These are phyloP conservation scores for Pascua sp. DNA, from an alignment of 1,284 basidiomycete species.

Conservation along the genomic window DNA sequence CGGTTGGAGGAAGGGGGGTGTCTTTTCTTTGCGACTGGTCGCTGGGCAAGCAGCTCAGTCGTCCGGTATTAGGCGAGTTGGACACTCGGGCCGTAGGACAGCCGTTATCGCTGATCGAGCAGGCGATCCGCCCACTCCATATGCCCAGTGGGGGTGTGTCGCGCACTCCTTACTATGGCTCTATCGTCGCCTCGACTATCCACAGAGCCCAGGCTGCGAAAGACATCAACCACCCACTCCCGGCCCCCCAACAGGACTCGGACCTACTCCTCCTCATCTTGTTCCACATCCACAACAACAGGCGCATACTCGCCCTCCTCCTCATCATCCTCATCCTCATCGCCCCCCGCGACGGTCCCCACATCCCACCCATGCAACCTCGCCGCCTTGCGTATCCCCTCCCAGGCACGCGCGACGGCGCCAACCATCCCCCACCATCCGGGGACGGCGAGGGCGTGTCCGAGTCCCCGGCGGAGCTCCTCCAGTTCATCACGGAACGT, in stretches of 20 bases:
- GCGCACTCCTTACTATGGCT: neutral
- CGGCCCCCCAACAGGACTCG: too few species aligned
- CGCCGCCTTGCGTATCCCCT: conserved; percentile 12
- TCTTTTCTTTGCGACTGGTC: too few species aligned
- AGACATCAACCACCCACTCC: neutral
- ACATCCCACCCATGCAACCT: conserved; percentile 34
- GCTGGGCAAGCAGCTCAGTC: too few species aligned
- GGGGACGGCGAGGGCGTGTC: conserved; percentile 7
- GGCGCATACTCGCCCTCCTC: conserved; percentile 50
- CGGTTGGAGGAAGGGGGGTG: too few species aligned
- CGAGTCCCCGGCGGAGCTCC: conserved; percentile 29
- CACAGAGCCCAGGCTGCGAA: too few species aligned
- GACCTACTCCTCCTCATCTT: neutral
- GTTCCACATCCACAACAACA: conserved; percentile 40
- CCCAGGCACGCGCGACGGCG: conserved; percentile 9
- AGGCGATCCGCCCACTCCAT: too few species aligned
- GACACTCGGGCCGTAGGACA: too few species aligned
- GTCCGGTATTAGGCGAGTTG: too few species aligned
- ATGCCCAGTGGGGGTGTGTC: neutral
- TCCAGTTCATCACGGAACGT: conserved; percentile 45
- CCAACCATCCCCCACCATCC: conserved; percentile 10
- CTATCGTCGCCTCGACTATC: neutral
- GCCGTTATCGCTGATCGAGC: too few species aligned
- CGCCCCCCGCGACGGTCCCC: conserved; percentile 15
- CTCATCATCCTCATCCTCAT: conserved; percentile 32